These are phyloP conservation scores for Trichosporon coremiiforme DNA, from an alignment of 1,284 basidiomycete species.

Conservation along the genomic window DNA sequence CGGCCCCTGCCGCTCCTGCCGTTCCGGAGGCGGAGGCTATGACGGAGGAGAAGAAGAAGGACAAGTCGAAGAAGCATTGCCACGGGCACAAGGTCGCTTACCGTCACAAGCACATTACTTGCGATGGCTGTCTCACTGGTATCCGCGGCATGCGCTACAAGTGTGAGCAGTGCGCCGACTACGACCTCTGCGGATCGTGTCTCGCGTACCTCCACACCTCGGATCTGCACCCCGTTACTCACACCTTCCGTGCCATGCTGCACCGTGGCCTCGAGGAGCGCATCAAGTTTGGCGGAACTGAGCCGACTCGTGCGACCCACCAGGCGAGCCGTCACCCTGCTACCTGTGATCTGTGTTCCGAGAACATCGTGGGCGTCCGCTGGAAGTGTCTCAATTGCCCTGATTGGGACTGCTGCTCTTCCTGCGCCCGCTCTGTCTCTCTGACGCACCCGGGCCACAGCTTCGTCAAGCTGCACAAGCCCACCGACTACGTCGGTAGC, in stretches of 20 bases:
- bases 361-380: conserved; percentile 49
- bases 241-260: conserved; percentile 53
- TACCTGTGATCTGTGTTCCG: conserved; percentile 49
- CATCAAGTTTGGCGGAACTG: conserved; percentile 39
- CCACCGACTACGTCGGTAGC: conserved; percentile 58
- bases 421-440: conserved; percentile 69
- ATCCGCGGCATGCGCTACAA: conserved; percentile 54
- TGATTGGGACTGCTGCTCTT: conserved; percentile 63
- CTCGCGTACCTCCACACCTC: conserved; percentile 47
- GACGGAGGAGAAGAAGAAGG: conserved; percentile 17
- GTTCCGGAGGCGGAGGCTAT: not conserved
- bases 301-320: conserved; percentile 30
- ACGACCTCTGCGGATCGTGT: conserved; percentile 53
- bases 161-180: conserved; percentile 53
- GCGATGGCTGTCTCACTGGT: conserved; percentile 50
- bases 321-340: conserved; percentile 42
- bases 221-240: conserved; percentile 45
- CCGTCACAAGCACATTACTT: conserved; percentile 53
- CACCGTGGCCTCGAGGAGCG: conserved; percentile 51
- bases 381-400: conserved; percentile 57
- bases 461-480: conserved; percentile 68
- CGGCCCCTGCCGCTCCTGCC: conserved; percentile 5
- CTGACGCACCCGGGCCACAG: conserved; percentile 73
- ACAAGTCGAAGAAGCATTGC: conserved; percentile 32
- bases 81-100: conserved; percentile 43